phyloP scores from a whole-genome alignment of 768 basidiomycete genomes.

The Leccinum obscurum region DNA sequence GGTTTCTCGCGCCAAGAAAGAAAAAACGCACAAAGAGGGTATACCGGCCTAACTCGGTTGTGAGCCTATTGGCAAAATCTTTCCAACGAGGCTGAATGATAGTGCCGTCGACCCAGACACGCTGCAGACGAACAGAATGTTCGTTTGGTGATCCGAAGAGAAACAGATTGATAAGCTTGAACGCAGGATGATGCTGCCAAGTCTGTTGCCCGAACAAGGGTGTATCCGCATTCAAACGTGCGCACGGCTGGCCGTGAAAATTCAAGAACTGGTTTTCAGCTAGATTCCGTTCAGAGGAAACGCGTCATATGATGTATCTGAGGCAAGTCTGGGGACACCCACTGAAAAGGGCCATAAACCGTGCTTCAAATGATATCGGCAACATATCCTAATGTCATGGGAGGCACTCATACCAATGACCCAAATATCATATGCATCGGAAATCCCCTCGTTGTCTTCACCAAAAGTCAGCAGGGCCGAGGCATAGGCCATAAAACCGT shows the following conservation, averaged over 20 bases:
- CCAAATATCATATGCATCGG: constrained; percentile 11
- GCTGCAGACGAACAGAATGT: constrained; percentile 15
- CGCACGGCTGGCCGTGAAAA: constrained; percentile 13
- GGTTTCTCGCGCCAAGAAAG: background rate
- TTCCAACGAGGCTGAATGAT: constrained; percentile 16
- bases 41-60: constrained; percentile 8
- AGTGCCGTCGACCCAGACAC: constrained; percentile 12
- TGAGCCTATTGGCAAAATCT: constrained; percentile 11
- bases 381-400: background rate
- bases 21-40: constrained; percentile 12
- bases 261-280: constrained; percentile 18
- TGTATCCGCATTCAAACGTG: constrained; percentile 13
- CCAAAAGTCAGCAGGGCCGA: background rate
- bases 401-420: constrained; percentile 9
- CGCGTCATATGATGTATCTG: background rate
- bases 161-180: background rate
- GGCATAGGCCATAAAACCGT: background rate
- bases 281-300: background rate
- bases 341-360: constrained; percentile 17
- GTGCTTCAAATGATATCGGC: constrained; percentile 8
- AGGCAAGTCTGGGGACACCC: background rate
- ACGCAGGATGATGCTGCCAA: constrained; percentile 1
- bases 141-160: constrained; percentile 8
- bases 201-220: constrained; percentile 8
- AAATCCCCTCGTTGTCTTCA: constrained; percentile 2